phyloP scores from a whole-genome alignment of 139 green algal species.

The Dunaliella sp. region DNA sequence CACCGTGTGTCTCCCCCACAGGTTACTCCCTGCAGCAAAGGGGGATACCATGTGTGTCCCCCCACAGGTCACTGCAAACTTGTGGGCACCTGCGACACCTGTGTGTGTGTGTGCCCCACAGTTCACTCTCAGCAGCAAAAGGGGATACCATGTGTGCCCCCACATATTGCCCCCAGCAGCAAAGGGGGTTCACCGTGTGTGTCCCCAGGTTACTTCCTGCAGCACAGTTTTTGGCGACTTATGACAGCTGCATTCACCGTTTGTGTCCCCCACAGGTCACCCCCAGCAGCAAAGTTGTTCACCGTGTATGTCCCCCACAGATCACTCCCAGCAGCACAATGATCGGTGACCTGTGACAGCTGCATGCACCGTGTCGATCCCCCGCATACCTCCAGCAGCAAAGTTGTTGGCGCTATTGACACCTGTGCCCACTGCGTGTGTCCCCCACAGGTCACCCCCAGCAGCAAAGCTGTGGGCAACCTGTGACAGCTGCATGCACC shows the following conservation, averaged over 20 bases:
- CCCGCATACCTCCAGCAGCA: not conserved
- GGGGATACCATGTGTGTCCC: not conserved
- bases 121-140: not conserved
- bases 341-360: not conserved
- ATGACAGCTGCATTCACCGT: not conserved
- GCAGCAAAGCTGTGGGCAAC: slow-evolving; percentile 77
- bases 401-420: too few relatives aligned
- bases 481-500: slow-evolving; percentile 84
- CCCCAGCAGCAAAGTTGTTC: not conserved
- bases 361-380: not conserved
- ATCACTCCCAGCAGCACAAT: too few relatives aligned
- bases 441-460: slow-evolving; percentile 43
- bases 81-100: not conserved
- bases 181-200: slow-evolving; percentile 35
- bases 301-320: not conserved
- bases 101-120: not conserved
- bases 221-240: not conserved
- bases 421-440: not conserved
- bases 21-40: not conserved
- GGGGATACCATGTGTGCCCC: not conserved
- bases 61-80: too few relatives aligned
- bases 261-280: not conserved
- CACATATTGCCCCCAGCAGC: slow-evolving; percentile 43
- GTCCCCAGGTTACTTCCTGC: too few relatives aligned
- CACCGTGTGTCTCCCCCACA: too few relatives aligned